Base-by-base conservation (phyloP, 1,284 basidiomycete species). In the Coriolopsis trogii region DNA sequence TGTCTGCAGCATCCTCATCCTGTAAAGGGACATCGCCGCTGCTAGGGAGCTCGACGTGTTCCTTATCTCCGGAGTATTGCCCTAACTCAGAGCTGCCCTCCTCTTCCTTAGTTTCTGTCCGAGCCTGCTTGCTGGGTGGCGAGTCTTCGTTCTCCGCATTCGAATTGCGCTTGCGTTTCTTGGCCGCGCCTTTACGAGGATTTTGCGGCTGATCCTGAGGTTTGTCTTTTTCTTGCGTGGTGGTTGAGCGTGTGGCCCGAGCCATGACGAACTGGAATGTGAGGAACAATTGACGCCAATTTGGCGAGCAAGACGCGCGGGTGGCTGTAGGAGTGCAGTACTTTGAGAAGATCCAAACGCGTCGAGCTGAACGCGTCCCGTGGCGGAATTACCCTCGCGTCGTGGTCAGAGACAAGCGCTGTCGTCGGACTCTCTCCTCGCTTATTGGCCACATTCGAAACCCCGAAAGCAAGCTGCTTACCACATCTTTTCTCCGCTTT, bases 111-210 rank as follows among this genome's bases (percentile, higher is more conserved):
- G 70, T 59, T 31, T 62, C 58, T 16, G 66, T 73, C 55, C 77
- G 77, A 18, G 67, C 69, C 18, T 76, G 76, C 63, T 85, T 87
- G 47, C 69, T 55, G 25, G 72, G 63, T 23, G 75, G 73, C 44
- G 75, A 71, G 49, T 78, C 76, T 53, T 77, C 74, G 56, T 71
- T 63, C 50, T 72, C 75, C 3, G 67, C 52, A 53, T 72, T 65
- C 16, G 80, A 72, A 48, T 64, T 60, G 44, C 85, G 81, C 71
- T 87, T 89, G 24, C 89, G 82, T 69, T 91, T 90, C 74, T 84
- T 85, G 49, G 66, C 63, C 21, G 61, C 55, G 6, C 55, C 42
- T 54, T 75, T 77, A 53, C 67, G 67, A 34, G 64, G 47, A 2
- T 63, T 55, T 9, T 58, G 54, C 5, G 63, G 48, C 25, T 61